phyloP scores from a whole-genome alignment of 2,329 filamentous ascomycete genomes.

The Penicillium paneum region DNA sequence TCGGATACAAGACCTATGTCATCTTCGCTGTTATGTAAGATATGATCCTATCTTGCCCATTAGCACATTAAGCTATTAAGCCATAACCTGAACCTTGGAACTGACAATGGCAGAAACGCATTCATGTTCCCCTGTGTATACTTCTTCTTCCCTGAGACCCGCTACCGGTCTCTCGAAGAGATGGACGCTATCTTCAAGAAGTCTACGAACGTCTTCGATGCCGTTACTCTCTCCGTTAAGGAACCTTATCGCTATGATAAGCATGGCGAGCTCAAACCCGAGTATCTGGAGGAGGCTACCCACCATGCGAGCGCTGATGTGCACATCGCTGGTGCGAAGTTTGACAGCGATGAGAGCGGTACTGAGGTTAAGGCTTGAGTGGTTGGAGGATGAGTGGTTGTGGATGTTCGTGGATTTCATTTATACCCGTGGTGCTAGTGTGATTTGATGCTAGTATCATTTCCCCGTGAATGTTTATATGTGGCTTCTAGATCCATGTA shows the following conservation, averaged over 20 bases:
- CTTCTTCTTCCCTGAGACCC: conserved; percentile 59
- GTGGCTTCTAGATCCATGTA: neutral
- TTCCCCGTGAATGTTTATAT: neutral
- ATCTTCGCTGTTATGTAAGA: conserved; percentile 51
- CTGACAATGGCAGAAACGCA: conserved; percentile 41
- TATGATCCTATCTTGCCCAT: neutral
- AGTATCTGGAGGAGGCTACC: conserved; percentile 46
- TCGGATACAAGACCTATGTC: conserved; percentile 47
- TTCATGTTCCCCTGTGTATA: conserved; percentile 54
- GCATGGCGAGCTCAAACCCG: conserved; percentile 51
- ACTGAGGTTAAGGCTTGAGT: conserved; percentile 13
- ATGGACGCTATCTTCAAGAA: conserved; percentile 64
- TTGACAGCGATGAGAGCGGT: conserved; percentile 27
- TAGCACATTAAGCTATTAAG: neutral
- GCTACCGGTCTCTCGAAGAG: conserved; percentile 61
- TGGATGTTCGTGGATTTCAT: neutral
- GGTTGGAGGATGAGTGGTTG: neutral
- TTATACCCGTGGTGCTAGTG: conserved; percentile 1
- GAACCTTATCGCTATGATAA: conserved; percentile 57
- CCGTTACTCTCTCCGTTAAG: conserved; percentile 50
- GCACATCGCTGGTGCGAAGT: conserved; percentile 15
- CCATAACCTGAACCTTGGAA: no score
- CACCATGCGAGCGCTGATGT: conserved; percentile 19
- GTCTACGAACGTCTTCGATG: conserved; percentile 47
- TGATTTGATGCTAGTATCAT: neutral